Percentiles rank a stretch among this genome's conserved stretches.
phyloP scores from a whole-genome alignment of 495 filamentous ascomycete species.

The Xylaria venustula region DNA sequence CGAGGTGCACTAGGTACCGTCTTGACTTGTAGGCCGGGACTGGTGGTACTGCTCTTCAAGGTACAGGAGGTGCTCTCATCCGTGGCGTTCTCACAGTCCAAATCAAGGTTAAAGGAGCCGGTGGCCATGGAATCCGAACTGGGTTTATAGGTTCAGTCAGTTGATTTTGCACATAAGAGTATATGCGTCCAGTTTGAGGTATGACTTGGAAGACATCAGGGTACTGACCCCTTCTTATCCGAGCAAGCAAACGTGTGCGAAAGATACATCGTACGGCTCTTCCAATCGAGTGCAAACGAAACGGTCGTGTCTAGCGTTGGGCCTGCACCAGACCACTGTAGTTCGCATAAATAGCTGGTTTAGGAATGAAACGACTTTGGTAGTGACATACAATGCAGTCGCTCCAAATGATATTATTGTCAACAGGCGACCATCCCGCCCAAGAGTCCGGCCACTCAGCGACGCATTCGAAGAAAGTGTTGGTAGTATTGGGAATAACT shows the following conservation, averaged over 20 bases:
- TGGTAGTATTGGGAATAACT: slow-evolving; percentile 23
- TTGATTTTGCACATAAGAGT: not conserved
- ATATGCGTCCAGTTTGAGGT: too few species aligned
- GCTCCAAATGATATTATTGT: slow-evolving; percentile 36
- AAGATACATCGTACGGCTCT: slow-evolving; percentile 34
- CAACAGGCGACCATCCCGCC: slow-evolving; percentile 32
- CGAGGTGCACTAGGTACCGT: slow-evolving; percentile 18
- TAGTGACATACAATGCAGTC: too few species aligned
- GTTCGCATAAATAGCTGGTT: too few species aligned
- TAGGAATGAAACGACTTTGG: too few species aligned
- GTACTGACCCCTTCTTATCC: slow-evolving; percentile 33
- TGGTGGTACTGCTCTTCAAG: slow-evolving; percentile 16
- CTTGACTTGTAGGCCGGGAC: slow-evolving; percentile 18
- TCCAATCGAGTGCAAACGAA: slow-evolving; percentile 39
- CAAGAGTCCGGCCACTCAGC: slow-evolving; percentile 39
- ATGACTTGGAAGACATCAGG: not conserved
- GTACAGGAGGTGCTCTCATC: slow-evolving; percentile 27
- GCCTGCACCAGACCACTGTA: slow-evolving; percentile 40
- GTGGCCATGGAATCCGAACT: slow-evolving; percentile 34
- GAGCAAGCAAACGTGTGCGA: slow-evolving; percentile 40
- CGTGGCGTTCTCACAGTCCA: slow-evolving; percentile 28
- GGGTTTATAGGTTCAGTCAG: not conserved
- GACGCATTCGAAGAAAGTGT: slow-evolving; percentile 39
- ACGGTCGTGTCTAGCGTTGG: slow-evolving; percentile 32
- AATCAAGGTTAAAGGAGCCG: slow-evolving; percentile 28